Percentiles rank a stretch among this genome's conserved stretches.
These are phyloP conservation scores for Ulota crispa DNA, from an alignment of 225 moss, liverwort and hornwort species.

Conservation along the genomic window DNA sequence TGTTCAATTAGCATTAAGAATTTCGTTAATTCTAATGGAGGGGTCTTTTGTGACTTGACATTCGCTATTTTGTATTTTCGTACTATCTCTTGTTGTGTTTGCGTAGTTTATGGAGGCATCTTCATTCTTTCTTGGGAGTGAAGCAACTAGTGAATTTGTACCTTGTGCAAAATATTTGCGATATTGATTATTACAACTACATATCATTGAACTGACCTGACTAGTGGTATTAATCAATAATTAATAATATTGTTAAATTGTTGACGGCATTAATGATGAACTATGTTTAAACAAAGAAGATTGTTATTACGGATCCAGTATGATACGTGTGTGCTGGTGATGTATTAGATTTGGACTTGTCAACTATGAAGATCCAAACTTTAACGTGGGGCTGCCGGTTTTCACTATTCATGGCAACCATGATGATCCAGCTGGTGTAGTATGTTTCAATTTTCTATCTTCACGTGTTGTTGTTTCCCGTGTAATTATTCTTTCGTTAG, in stretches of 20 bases:
- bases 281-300: not conserved
- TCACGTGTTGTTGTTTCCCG: not conserved
- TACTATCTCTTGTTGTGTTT: not conserved
- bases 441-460: constrained; percentile 35
- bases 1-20: not conserved
- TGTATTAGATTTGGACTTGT: constrained; percentile 80
- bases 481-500: not conserved
- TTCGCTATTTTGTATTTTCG: not conserved
- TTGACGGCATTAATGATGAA: constrained; percentile 11
- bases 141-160: not conserved
- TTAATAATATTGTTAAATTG: not conserved
- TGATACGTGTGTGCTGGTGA: constrained; percentile 32
- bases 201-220: constrained; percentile 8
- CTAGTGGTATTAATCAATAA: not conserved
- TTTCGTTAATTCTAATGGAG: not conserved
- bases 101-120: constrained; percentile 3
- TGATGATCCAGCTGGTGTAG: constrained; percentile 99
- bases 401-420: constrained; percentile 99
- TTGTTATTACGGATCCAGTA: constrained; percentile 3
- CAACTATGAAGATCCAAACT: constrained; percentile 97
- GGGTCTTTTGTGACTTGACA: not conserved
- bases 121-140: constrained; percentile 7
- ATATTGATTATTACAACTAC: not conserved
- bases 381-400: constrained; percentile 92
- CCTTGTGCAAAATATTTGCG: not conserved